phyloP scores from a whole-genome alignment of 2,329 filamentous ascomycete species.

The Sporothrix dimorphospora region DNA sequence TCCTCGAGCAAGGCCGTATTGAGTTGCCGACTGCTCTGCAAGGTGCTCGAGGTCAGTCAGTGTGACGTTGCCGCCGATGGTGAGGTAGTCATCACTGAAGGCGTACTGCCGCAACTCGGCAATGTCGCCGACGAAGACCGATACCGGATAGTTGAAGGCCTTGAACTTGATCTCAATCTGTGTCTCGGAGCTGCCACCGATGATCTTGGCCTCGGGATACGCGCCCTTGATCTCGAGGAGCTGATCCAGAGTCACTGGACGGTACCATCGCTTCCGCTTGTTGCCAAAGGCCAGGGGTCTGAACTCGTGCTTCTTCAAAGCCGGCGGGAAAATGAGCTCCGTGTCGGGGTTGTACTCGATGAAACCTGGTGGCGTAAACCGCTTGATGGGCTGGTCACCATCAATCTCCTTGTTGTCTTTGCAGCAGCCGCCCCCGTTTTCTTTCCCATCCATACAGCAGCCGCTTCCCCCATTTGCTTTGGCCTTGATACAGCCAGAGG shows the following conservation, averaged over 20 bases:
- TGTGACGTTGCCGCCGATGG: constrained; percentile 90
- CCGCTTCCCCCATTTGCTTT: constrained; percentile 56
- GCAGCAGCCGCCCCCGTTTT: constrained; percentile 68
- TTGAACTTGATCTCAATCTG: constrained; percentile 99
- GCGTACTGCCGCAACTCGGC: constrained; percentile 81
- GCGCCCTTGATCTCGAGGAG: constrained; percentile 88
- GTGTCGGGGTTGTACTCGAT: constrained; percentile 94
- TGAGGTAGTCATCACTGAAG: constrained; percentile 79
- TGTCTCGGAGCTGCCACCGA: constrained; percentile 94
- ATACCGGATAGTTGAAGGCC: constrained; percentile 84
- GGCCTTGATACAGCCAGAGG: constrained; percentile 54
- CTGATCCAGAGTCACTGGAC: constrained; percentile 83
- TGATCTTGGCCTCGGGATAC: constrained; percentile 86
- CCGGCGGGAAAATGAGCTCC: constrained; percentile 90
- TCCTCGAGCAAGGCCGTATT: constrained; percentile 70
- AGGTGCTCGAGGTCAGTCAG: constrained; percentile 89
- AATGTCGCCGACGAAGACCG: constrained; percentile 92
- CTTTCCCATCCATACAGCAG: constrained; percentile 72
- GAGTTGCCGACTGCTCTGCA: constrained; percentile 74
- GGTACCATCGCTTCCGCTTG: constrained; percentile 91
- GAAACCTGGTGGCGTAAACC: constrained; percentile 85
- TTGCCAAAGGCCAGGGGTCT: constrained; percentile 87
- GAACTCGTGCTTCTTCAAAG: constrained; percentile 79
- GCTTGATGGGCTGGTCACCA: constrained; percentile 60
- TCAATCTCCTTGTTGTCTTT: constrained; percentile 57